phyloP scores from a whole-genome alignment of 1,284 basidiomycete genomes.

The Apiotrichum gamsii region DNA sequence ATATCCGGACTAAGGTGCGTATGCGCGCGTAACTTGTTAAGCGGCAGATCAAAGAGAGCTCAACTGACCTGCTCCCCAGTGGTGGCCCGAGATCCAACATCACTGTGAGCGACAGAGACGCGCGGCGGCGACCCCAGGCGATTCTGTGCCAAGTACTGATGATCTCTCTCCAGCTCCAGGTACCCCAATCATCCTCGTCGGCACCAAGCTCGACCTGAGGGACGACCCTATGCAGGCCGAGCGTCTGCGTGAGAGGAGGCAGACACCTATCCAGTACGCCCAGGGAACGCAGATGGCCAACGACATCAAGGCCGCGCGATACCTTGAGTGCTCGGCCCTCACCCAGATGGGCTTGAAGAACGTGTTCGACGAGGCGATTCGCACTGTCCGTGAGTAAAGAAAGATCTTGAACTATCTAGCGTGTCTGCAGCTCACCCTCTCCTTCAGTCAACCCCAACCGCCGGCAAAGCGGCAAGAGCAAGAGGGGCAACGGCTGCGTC shows the following conservation, averaged over 20 bases:
- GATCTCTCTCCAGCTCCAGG: conserved; percentile 91
- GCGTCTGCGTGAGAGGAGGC: conserved; percentile 88
- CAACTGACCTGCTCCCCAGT: conserved; percentile 22
- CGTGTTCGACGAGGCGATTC: conserved; percentile 94
- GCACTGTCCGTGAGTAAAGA: conserved; percentile 65
- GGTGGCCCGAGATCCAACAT: conserved; percentile 49
- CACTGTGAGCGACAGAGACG: conserved; percentile 41
- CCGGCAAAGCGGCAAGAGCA: conserved; percentile 37
- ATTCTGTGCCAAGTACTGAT: too few species aligned
- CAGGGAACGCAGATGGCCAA: conserved; percentile 83
- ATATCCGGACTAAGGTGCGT: conserved; percentile 87
- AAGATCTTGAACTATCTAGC: too few species aligned
- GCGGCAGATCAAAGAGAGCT: too few species aligned
- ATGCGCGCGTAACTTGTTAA: neutral
- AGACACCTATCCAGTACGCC: conserved; percentile 81
- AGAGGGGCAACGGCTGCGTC: conserved; percentile 34
- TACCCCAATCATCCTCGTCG: conserved; percentile 90
- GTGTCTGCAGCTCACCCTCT: neutral
- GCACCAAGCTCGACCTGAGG: conserved; percentile 95
- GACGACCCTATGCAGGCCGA: conserved; percentile 88
- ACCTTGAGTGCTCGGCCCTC: conserved; percentile 57
- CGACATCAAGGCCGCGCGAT: conserved; percentile 60
- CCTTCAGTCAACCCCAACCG: conserved; percentile 42
- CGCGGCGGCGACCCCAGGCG: neutral
- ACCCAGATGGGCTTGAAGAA: conserved; percentile 97